Conservation (phyloP, 371 early-diverging fungal species). For the Aphelidium insulamus region DNA sequence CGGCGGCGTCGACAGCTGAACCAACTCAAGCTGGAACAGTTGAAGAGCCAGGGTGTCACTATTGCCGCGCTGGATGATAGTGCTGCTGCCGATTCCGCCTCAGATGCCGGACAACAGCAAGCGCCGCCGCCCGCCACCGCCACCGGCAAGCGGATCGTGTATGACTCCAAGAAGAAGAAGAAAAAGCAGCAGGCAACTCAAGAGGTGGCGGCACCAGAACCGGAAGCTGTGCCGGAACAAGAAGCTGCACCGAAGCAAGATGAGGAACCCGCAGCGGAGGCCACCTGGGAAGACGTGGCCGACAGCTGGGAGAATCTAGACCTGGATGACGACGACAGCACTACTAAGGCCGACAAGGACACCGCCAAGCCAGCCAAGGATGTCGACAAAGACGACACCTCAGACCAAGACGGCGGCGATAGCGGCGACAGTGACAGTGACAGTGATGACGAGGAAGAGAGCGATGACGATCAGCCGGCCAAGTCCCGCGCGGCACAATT, state of each 20-base stretch:
- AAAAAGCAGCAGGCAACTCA: conserved; percentile 12
- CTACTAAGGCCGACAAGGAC: conserved; percentile 10
- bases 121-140: conserved; percentile 4
- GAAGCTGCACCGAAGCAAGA: conserved; percentile 11
- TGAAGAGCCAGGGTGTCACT: conserved; percentile 55
- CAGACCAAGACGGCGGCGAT: conserved; percentile 10
- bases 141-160: conserved; percentile 18
- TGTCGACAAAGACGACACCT: conserved; percentile 8
- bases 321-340: conserved; percentile 1
- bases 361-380: conserved; percentile 13
- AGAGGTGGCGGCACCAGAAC: conserved; percentile 5
- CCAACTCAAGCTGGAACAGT: conserved; percentile 45
- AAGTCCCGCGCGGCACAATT: conserved; percentile 56
- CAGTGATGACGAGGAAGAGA: conserved; percentile 30
- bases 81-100: conserved; percentile 11
- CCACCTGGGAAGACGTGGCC: conserved; percentile 13
- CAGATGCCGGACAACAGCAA: conserved; percentile 9
- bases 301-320: conserved; percentile 14
- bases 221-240: conserved; percentile 13
- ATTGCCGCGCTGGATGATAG: conserved; percentile 39
- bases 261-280: conserved; percentile 10
- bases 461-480: conserved; percentile 29
- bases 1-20: conserved; percentile 57
- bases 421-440: conserved; percentile 23
- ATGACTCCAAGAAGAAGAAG: conserved; percentile 20